Conservation (phyloP, 2,329 filamentous ascomycete genomes). For the Cladosporium phlei region DNA sequence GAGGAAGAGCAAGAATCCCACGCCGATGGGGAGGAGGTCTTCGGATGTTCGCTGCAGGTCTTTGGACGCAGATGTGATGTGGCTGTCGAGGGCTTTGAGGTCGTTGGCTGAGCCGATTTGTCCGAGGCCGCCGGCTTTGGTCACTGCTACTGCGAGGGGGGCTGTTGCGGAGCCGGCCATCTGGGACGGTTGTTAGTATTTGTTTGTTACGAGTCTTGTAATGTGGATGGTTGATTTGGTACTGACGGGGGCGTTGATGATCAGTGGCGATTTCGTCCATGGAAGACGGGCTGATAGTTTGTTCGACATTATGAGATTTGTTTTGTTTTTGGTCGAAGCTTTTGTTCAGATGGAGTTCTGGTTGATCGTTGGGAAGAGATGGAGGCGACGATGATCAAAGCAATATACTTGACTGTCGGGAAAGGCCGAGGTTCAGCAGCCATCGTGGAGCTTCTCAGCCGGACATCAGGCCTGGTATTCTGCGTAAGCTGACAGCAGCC, state of each 20-base stretch:
- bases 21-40: slow-evolving; percentile 48
- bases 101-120: slow-evolving; percentile 44
- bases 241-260: slow-evolving; percentile 13
- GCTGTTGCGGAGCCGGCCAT: slow-evolving; percentile 9
- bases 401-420: too few relatives aligned
- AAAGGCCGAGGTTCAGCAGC: too few relatives aligned
- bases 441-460: too few relatives aligned
- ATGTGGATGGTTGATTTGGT: background rate
- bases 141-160: slow-evolving; percentile 56
- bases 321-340: too few relatives aligned
- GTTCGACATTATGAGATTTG: background rate
- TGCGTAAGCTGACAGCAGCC: too few relatives aligned
- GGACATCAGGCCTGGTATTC: too few relatives aligned
- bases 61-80: background rate
- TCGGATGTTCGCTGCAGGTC: slow-evolving; percentile 27
- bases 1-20: slow-evolving; percentile 58
- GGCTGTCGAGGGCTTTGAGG: slow-evolving; percentile 28
- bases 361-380: too few relatives aligned
- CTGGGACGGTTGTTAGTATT: background rate
- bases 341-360: too few relatives aligned
- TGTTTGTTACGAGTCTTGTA: background rate
- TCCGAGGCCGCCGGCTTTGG: slow-evolving; percentile 46
- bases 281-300: slow-evolving; percentile 3
- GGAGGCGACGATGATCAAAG: too few relatives aligned
- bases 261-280: slow-evolving; percentile 10